phyloP scores from a whole-genome alignment of 768 basidiomycete genomes.

The Rhizopogon vinicolor region DNA sequence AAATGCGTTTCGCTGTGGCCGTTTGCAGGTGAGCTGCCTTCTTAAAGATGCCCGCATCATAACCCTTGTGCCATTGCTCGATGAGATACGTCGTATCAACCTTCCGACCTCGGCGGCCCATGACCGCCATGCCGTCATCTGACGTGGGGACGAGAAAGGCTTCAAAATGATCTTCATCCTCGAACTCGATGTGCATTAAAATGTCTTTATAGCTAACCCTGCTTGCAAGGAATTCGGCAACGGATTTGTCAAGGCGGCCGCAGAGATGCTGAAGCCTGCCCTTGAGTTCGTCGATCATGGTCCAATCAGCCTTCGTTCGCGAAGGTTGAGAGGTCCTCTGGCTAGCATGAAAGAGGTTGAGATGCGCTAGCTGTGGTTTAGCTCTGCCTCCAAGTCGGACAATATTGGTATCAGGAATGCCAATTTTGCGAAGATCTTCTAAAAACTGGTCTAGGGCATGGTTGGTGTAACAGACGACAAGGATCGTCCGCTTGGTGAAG shows the following conservation, averaged over 20 bases:
- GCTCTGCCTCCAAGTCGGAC: constrained; percentile 53
- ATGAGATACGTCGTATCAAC: constrained; percentile 36
- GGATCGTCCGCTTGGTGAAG: constrained; percentile 38
- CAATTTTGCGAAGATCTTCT: constrained; percentile 49
- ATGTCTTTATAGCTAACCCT: constrained; percentile 21
- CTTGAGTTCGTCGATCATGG: constrained; percentile 34
- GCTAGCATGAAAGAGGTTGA: constrained; percentile 37
- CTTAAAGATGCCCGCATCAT: constrained; percentile 36
- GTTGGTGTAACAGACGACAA: constrained; percentile 64
- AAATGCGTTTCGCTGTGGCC: constrained; percentile 19
- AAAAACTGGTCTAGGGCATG: constrained; percentile 64
- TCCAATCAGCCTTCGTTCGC: constrained; percentile 27
- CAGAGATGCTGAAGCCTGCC: not conserved
- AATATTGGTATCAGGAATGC: constrained; percentile 41
- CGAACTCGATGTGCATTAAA: constrained; percentile 45
- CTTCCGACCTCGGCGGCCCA: constrained; percentile 34
- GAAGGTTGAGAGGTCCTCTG: constrained; percentile 12
- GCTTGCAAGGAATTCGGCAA: constrained; percentile 17
- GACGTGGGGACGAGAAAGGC: constrained; percentile 35
- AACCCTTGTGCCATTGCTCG: constrained; percentile 35
- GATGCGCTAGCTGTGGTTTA: constrained; percentile 35
- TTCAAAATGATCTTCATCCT: constrained; percentile 33
- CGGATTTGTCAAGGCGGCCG: constrained; percentile 20
- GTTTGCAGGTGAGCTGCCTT: constrained; percentile 11
- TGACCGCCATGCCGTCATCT: constrained; percentile 35